phyloP scores from a whole-genome alignment of 1,284 basidiomycete genomes.

The Ceratorhiza oryzae-sativae region DNA sequence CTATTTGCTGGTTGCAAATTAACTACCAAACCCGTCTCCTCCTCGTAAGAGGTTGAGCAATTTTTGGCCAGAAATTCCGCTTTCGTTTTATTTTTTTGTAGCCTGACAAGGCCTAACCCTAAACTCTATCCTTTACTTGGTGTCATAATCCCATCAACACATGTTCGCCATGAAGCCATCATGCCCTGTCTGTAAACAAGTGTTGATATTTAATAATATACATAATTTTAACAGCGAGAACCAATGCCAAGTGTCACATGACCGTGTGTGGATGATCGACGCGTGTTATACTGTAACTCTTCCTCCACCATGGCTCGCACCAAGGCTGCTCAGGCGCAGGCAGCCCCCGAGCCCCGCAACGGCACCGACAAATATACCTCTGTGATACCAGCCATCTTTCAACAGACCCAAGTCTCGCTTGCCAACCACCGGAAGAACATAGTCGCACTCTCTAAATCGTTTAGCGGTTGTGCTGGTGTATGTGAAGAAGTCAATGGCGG shows the following conservation, averaged over 20 bases:
- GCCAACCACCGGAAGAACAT: conserved; percentile 94
- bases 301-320: conserved; percentile 22
- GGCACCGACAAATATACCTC: background rate
- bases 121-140: too few relatives aligned
- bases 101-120: conserved; percentile 25
- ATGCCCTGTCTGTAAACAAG: background rate
- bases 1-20: conserved; percentile 95
- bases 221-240: too few relatives aligned
- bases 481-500: conserved; percentile 61
- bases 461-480: conserved; percentile 67
- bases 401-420: conserved; percentile 81
- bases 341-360: background rate
- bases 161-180: too few relatives aligned
- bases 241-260: conserved; percentile 8
- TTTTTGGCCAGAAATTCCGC: conserved; percentile 63
- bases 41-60: conserved; percentile 76
- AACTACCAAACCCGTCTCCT: conserved; percentile 83
- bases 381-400: conserved; percentile 67
- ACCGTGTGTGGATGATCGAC: conserved; percentile 3
- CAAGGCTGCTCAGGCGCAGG: background rate
- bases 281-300: conserved; percentile 9
- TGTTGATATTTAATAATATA: too few relatives aligned
- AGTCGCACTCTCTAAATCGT: conserved; percentile 85
- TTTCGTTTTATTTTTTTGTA: conserved; percentile 14
- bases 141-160: too few relatives aligned